These are phyloP conservation scores for Colletotrichum sp. DNA, from an alignment of 2,329 filamentous ascomycete species.

Conservation along the genomic window DNA sequence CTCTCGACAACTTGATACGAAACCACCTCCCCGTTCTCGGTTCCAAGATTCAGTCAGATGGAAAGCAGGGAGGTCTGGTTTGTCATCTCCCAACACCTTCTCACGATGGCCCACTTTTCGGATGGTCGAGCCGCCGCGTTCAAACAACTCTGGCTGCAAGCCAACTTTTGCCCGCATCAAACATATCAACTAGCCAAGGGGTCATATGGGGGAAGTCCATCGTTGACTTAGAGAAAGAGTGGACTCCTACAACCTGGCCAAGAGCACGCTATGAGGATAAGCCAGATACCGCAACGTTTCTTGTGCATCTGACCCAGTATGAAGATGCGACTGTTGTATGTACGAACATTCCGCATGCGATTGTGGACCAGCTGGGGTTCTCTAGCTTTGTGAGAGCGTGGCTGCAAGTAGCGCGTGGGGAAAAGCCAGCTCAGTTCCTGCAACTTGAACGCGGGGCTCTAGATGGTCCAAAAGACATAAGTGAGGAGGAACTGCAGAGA, in stretches of 20 bases:
- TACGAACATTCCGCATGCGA: slow-evolving; percentile 24
- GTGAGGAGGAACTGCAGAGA: background rate
- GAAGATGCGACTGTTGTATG: slow-evolving; percentile 20
- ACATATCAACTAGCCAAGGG: background rate
- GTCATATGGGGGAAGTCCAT: background rate
- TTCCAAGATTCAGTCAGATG: slow-evolving; percentile 5
- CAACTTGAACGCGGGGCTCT: background rate
- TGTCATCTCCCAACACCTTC: background rate
- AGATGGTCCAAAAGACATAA: slow-evolving; percentile 7
- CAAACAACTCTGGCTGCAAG: background rate
- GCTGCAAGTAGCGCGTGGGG: slow-evolving; percentile 20
- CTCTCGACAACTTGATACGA: slow-evolving; percentile 21
- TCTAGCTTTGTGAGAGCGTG: slow-evolving; percentile 24
- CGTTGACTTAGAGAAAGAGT: background rate
- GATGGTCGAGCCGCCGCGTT: slow-evolving; percentile 11
- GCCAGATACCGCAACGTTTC: slow-evolving; percentile 22
- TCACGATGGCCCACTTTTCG: background rate
- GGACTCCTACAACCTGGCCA: slow-evolving; percentile 21
- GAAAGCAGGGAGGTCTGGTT: background rate
- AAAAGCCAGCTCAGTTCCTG: slow-evolving; percentile 19
- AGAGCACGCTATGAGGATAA: slow-evolving; percentile 7
- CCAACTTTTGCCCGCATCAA: background rate
- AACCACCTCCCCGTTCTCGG: slow-evolving; percentile 22
- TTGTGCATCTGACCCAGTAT: slow-evolving; percentile 25
- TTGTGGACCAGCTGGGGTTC: slow-evolving; percentile 24